Base-by-base conservation (phyloP, 768 basidiomycete genomes). In the Boletus sp. region DNA sequence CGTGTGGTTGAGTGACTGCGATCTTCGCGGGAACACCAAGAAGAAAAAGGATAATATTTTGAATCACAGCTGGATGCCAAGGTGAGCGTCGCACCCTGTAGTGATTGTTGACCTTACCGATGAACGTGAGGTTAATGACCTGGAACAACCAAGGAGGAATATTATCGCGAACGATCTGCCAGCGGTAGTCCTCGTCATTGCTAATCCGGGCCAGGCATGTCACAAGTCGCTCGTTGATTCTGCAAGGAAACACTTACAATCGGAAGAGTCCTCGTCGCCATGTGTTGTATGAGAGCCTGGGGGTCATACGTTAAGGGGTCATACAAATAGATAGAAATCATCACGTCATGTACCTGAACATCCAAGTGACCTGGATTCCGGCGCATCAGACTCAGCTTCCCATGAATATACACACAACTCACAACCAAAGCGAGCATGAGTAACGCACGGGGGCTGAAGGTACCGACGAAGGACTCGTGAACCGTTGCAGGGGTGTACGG, bases 181-280 rank as follows among this genome's bases (percentile, higher is more conserved):
- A 98, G 27, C 96, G 87, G 64, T 98, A 98, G 69, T 97, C 94
- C 70, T 96, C 93, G 25, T 90, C 90, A 27, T 80, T 77, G 7
- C 88, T 91, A 54, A 35, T 19, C 3, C 54, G 5, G 52, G 47
- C 27, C 41, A 56, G n/a, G 8, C 15, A 33, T 47, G 15, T 2
- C 3, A 25, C 59, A 2, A 46, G 21, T 21, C 3, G 2, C 17
- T 27, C 11, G 13, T 21, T 6, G 4, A 6, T 27, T 35, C 5
- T 11, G 39, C 4, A 44, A 21, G 17, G 15, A 19, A 33, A 39
- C 4, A 70, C 84, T 53, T 61, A 90, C 88, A 85, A 69, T 46
- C 70, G 78, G 64, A 92, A 93, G 7, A 96, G 75, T 4, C 91
- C 96, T 47, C 96, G 80, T 34, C 93, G 77, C 70, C 84, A 85